Evolutionary conservation across 257 asterid genomes (phyloP).

Genomic region (Phtheirospermum japonicum): DNA sequence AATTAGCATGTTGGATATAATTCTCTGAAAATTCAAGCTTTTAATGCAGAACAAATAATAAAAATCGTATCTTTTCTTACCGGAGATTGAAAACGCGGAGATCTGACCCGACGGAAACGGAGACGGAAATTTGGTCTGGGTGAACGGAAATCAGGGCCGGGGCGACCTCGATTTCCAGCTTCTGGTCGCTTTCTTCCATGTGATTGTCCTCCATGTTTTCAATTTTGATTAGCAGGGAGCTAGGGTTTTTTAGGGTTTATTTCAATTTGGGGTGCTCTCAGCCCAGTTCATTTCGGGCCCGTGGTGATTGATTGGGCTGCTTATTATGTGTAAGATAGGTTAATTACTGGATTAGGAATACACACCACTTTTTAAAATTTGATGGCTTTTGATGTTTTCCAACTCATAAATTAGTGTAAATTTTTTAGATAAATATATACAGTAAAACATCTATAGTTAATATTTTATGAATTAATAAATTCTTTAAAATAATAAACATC

Average conservation of each 20-base stretch:
- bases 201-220: slow-evolving; percentile 53
- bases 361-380: too few relatives aligned
- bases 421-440: too few relatives aligned
- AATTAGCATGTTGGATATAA: slow-evolving; percentile 1
- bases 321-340: background rate
- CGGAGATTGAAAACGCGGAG: slow-evolving; percentile 71
- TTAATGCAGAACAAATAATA: background rate
- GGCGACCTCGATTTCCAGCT: slow-evolving; percentile 72
- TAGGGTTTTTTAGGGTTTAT: slow-evolving; percentile 35
- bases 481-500: too few relatives aligned
- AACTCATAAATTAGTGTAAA: too few relatives aligned
- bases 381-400: too few relatives aligned
- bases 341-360: too few relatives aligned
- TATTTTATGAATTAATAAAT: too few relatives aligned
- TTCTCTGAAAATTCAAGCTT: background rate
- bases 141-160: slow-evolving; percentile 82
- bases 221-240: slow-evolving; percentile 25
- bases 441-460: too few relatives aligned
- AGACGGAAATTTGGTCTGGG: slow-evolving; percentile 51
- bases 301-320: background rate
- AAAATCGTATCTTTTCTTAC: slow-evolving; percentile 36
- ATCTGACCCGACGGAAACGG: slow-evolving; percentile 68
- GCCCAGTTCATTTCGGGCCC: slow-evolving; percentile 6
- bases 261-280: slow-evolving; percentile 13
- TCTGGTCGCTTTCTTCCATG: slow-evolving; percentile 56